Evolutionary conservation across 1,284 basidiomycete genomes (phyloP).

Genomic region (Ustilago nuda): DNA sequence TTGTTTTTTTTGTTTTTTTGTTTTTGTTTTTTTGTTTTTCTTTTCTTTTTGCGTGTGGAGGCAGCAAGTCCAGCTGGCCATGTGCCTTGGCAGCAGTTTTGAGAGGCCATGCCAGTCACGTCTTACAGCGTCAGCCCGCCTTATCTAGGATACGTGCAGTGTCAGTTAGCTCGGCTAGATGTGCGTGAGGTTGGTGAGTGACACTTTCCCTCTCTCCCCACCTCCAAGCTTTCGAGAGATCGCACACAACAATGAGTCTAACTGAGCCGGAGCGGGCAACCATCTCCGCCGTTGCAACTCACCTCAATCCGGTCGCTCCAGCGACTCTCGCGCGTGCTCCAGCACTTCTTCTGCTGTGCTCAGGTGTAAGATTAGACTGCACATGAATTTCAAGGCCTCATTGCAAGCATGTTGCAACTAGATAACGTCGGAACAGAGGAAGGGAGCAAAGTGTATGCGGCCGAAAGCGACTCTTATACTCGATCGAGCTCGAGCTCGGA

Average conservation of each 20-base stretch:
- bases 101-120: slow-evolving; percentile 1
- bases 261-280: neutral
- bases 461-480: slow-evolving; percentile 11
- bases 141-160: slow-evolving; percentile 32
- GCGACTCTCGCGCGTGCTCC: slow-evolving; percentile 4
- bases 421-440: neutral
- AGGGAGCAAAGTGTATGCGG: neutral
- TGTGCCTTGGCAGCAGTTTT: slow-evolving; percentile 12
- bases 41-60: slow-evolving; percentile 10
- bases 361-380: neutral
- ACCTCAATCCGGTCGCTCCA: slow-evolving; percentile 29
- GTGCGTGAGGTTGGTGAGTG: neutral
- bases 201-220: neutral
- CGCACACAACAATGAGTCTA: no score
- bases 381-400: neutral
- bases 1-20: no score
- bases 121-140: slow-evolving; percentile 13
- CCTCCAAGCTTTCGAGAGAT: no score
- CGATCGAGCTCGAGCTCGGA: slow-evolving; percentile 13
- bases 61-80: slow-evolving; percentile 6
- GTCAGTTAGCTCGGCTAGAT: slow-evolving; percentile 23
- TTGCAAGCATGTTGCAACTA: slow-evolving; percentile 3
- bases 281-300: neutral
- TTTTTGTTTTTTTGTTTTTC: no score
- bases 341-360: neutral